A percentile compares a stretch with the other conserved stretches of the same genome.
Conservation (phyloP, 148 eudicot genomes). For the Cornus kousa region DNA sequence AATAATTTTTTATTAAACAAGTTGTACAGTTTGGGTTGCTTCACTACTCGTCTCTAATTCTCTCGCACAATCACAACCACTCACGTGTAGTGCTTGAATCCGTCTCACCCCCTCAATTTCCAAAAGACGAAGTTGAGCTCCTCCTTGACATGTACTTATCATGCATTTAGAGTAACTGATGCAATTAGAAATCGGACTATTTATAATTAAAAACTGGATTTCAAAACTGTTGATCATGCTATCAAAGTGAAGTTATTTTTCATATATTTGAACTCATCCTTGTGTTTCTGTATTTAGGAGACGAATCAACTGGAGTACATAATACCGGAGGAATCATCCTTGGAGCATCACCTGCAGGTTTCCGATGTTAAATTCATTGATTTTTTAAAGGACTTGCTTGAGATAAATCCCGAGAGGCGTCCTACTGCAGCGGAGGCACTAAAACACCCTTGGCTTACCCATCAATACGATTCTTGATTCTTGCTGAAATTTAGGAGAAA, state of each 20-base stretch:
- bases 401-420: constrained; percentile 74
- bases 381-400: constrained; percentile 68
- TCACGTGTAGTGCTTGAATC: background rate
- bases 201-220: background rate
- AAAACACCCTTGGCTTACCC: constrained; percentile 85
- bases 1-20: background rate
- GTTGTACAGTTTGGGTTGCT: constrained; percentile 6
- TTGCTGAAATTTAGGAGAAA: too few species aligned
- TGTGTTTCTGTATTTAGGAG: constrained; percentile 41
- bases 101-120: background rate
- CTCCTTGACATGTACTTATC: background rate
- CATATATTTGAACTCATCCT: background rate
- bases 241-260: background rate
- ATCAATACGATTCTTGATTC: constrained; percentile 29
- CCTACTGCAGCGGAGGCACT: constrained; percentile 84
- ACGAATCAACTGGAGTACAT: constrained; percentile 70
- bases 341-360: constrained; percentile 68
- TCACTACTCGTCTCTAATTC: background rate
- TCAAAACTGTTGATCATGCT: background rate
- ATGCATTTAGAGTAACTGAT: background rate
- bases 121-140: background rate
- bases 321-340: constrained; percentile 61
- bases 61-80: background rate
- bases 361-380: constrained; percentile 63
- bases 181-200: background rate